Base-by-base conservation (phyloP, 345 rosid species). In the Adansonia digitata region DNA sequence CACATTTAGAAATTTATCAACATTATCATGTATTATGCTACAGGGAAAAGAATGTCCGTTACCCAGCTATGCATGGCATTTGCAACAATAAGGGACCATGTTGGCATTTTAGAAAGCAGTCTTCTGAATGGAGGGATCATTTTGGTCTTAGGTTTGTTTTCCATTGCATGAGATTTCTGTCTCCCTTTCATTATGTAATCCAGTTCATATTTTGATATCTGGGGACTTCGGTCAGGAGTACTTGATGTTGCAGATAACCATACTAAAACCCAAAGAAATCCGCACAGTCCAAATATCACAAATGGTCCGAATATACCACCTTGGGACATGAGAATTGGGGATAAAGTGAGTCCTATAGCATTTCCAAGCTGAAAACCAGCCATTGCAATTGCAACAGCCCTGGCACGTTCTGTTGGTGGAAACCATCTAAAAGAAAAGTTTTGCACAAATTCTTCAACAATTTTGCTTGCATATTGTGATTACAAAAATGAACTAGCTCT, bases 1-100 rank as follows among this genome's bases (percentile, higher is more conserved):
- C 45, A 65, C 2, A 45, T 17, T 14, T 67, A 70, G 59, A 78
- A 57, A 31, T 40, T 43, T 40, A 35, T 22, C 17, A 74, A 65
- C 56, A 63, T 70, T 55, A 37, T 61, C 27, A 48, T 27, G 52
- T 42, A 26, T 75, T 20, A 74, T 18, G 57, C 51, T 24, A 60
- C 69, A 45, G 49, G 75, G 69, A 64, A 57, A 52, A 15, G 45
- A 56, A 34, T 42, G 63, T 26, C 49, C 76, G 77, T 75, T 90
- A 94, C 97, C 98, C 98, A 95, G 84, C 94, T 90, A 77, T 95
- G 99, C 97, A 92, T 95, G 60, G 96, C 82, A 88, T 95, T 95
- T 64, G 98, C 99, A 61, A 91, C 81, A 27, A 95, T 95, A 57
- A 95, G 82, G 77, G 97, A 88, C 99, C 99, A 95, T 37, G 98